These are phyloP conservation scores for Hydnomerulius pinastri DNA, from an alignment of 768 basidiomycete species.

Conservation along the genomic window DNA sequence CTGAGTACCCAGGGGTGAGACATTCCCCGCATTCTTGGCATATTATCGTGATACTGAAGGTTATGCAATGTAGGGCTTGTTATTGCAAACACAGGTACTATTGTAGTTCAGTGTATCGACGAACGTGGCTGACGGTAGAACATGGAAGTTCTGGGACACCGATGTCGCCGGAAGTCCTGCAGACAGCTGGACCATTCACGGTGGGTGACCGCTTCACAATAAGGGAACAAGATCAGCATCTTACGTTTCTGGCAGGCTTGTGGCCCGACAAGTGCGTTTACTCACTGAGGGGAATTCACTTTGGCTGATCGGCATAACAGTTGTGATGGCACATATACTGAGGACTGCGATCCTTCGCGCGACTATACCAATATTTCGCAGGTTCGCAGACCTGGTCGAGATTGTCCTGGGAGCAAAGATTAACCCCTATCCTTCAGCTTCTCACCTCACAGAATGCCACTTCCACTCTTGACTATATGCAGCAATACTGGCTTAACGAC, in stretches of 20 bases:
- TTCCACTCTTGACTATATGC: constrained; percentile 62
- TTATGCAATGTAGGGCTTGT: constrained; percentile 46
- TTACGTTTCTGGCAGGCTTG: constrained; percentile 43
- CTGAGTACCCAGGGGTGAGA: constrained; percentile 64
- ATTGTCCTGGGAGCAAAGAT: neutral
- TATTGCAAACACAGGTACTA: constrained; percentile 56
- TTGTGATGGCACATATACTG: constrained; percentile 48
- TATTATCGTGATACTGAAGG: neutral
- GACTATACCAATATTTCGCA: constrained; percentile 45
- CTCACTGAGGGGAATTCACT: neutral
- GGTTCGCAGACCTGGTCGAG: constrained; percentile 27
- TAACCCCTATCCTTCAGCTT: constrained; percentile 40
- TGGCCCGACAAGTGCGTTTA: constrained; percentile 63
- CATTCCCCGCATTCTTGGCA: neutral
- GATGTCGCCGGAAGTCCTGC: constrained; percentile 60
- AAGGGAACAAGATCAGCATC: neutral
- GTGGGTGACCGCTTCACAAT: constrained; percentile 36
- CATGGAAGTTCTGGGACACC: constrained; percentile 69
- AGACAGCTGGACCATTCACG: constrained; percentile 76
- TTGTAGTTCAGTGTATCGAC: neutral
- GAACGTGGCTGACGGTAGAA: constrained; percentile 2
- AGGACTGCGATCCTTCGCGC: constrained; percentile 44
- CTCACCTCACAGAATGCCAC: constrained; percentile 57
- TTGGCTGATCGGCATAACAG: constrained; percentile 33
- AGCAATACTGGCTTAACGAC: constrained; percentile 61